Percentiles rank a stretch among this genome's conserved stretches.
These are phyloP conservation scores for Prunus salicina DNA, from an alignment of 306 rosid species.

Conservation along the genomic window DNA sequence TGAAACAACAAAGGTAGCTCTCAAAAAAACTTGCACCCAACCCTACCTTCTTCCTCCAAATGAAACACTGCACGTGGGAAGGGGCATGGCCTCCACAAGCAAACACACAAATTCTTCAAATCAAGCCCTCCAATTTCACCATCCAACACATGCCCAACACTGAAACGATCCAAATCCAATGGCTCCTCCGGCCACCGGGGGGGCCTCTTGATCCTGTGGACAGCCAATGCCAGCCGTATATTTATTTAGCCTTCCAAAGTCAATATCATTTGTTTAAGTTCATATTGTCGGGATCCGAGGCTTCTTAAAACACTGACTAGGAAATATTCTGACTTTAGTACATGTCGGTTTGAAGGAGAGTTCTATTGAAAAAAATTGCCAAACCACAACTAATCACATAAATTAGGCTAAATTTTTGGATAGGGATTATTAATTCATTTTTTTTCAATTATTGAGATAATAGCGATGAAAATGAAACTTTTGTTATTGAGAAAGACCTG, in stretches of 20 bases:
- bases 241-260: not conserved
- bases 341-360: not conserved
- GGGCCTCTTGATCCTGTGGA: not conserved
- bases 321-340: not conserved
- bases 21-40: not conserved
- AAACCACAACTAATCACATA: not conserved
- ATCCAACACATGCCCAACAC: not conserved
- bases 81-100: conserved; percentile 16
- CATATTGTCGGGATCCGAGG: conserved; percentile 17
- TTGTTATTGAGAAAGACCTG: too few species aligned
- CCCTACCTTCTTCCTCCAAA: conserved; percentile 1
- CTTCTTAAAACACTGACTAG: not conserved
- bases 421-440: too few species aligned
- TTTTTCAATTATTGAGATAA: too few species aligned
- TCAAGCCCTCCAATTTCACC: not conserved
- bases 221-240: not conserved
- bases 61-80: conserved; percentile 13
- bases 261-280: not conserved
- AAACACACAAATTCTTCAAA: not conserved
- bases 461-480: too few species aligned
- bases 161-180: not conserved
- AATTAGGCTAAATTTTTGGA: not conserved
- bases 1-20: not conserved
- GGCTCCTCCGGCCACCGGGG: not conserved
- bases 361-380: not conserved